These are phyloP conservation scores for Vaccinium darrowii DNA, from an alignment of 148 eudicot species.

Conservation along the genomic window DNA sequence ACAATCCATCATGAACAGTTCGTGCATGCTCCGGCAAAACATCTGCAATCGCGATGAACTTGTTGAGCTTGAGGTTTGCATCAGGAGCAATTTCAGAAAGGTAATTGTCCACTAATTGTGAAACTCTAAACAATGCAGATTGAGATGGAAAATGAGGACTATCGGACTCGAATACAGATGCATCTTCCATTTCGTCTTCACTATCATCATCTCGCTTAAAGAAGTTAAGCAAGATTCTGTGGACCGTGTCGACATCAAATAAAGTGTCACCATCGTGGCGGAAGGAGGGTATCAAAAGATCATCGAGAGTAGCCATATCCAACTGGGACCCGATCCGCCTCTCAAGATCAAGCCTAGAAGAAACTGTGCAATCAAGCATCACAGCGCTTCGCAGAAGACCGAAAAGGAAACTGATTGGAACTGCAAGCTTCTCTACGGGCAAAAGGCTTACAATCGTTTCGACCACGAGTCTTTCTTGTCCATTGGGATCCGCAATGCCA, in stretches of 20 bases:
- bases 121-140: constrained; percentile 71
- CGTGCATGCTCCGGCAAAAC: constrained; percentile 82
- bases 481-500: constrained; percentile 29
- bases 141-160: constrained; percentile 78
- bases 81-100: constrained; percentile 94
- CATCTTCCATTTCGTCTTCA: constrained; percentile 76
- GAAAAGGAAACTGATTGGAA: constrained; percentile 76
- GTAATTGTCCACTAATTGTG: constrained; percentile 80
- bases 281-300: constrained; percentile 88
- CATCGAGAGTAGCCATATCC: constrained; percentile 83
- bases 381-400: constrained; percentile 83
- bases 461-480: constrained; percentile 61
- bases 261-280: constrained; percentile 74
- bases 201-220: constrained; percentile 84
- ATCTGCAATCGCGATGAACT: constrained; percentile 78
- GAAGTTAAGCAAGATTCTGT: constrained; percentile 76
- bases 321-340: constrained; percentile 88
- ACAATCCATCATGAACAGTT: constrained; percentile 71
- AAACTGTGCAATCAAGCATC: constrained; percentile 58
- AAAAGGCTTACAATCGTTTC: constrained; percentile 77
- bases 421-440: constrained; percentile 73
- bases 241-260: constrained; percentile 90
- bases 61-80: constrained; percentile 76
- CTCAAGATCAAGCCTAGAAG: constrained; percentile 83
- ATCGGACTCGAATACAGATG: constrained; percentile 64